Conservation (phyloP, 2,329 filamentous ascomycete species). For the Fusarium nelsonii region DNA sequence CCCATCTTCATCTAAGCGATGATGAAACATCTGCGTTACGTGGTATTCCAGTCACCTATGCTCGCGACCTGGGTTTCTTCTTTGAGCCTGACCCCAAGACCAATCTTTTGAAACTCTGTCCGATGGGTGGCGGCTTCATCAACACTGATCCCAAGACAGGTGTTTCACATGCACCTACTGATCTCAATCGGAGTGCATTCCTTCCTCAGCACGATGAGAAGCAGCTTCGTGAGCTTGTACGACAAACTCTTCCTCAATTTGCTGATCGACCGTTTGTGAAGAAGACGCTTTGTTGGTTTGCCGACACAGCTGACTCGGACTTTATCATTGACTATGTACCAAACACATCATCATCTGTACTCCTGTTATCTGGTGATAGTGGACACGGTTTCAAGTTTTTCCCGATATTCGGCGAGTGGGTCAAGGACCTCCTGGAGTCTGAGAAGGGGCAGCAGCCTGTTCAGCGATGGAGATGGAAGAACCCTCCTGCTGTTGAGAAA, state of each 20-base stretch:
- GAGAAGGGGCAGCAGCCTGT: slow-evolving; percentile 56
- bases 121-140: slow-evolving; percentile 68
- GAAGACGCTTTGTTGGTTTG: slow-evolving; percentile 72
- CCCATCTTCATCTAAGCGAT: slow-evolving; percentile 68
- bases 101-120: slow-evolving; percentile 70
- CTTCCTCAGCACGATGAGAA: slow-evolving; percentile 66
- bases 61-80: slow-evolving; percentile 72
- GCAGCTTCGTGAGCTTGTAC: slow-evolving; percentile 63
- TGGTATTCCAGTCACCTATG: slow-evolving; percentile 71
- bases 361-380: slow-evolving; percentile 69
- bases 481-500: slow-evolving; percentile 13
- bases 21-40: slow-evolving; percentile 66
- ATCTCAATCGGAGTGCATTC: slow-evolving; percentile 56
- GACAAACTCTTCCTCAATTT: slow-evolving; percentile 64
- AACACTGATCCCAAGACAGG: slow-evolving; percentile 53
- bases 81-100: slow-evolving; percentile 73
- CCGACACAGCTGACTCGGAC: slow-evolving; percentile 70
- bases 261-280: slow-evolving; percentile 68
- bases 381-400: slow-evolving; percentile 75
- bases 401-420: slow-evolving; percentile 68
- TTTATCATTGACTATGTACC: slow-evolving; percentile 72
- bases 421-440: slow-evolving; percentile 60
- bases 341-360: slow-evolving; percentile 57
- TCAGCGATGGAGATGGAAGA: slow-evolving; percentile 66
- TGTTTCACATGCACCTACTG: slow-evolving; percentile 55